Evolutionary conservation across 306 rosid genomes (phyloP), one percentile per base, ranked within the genome.

Genomic region (Lagenaria siceraria): DNA sequence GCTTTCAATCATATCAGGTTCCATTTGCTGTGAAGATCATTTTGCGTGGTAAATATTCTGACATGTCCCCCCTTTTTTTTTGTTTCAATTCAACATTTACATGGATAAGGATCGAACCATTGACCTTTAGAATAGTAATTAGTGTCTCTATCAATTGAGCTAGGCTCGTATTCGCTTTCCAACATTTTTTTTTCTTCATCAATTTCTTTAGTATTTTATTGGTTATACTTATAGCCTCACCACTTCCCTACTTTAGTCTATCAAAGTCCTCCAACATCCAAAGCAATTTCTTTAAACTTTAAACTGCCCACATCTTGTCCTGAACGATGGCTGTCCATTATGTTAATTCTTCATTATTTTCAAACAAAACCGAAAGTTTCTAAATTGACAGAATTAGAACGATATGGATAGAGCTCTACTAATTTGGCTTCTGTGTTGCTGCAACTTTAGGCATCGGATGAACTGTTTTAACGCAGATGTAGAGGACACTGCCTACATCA

Each of bases 1-100:
- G 56, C 80, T 90, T 77, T 84, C 93, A 59, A 88, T 93, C 55
- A 83, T 90, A 59, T 85, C 83, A 61, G 93, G 95, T 60, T 93
- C 95, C 79, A 86, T 93, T 80, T 90, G 91, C 87, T 93, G 98
- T 64, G 98, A 93, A 82, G 97, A 93, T 46, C 98, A 93, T 75
- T 93, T 93, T 75, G 80, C 81, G 61, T 93, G 98, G 97, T 86
- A 71, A 58, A 72, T 4, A 49, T 15, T 43, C 49, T 7, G 36
- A 33, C 36, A 33, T 33, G 36, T 33, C 36, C n/a, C n/a, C n/a
- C n/a, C 6, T 33, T 33, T 33, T 33, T 5, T 33, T 33, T 33
- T 33, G 3, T 29, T 29, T 33, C 7, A 33, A 5, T 33, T 33
- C 36, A 33, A 33, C 36, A 4, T 33, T 33, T 33, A 0, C 36